Base-by-base conservation (phyloP, 2,329 filamentous ascomycete genomes). In the Phoma sp. region DNA sequence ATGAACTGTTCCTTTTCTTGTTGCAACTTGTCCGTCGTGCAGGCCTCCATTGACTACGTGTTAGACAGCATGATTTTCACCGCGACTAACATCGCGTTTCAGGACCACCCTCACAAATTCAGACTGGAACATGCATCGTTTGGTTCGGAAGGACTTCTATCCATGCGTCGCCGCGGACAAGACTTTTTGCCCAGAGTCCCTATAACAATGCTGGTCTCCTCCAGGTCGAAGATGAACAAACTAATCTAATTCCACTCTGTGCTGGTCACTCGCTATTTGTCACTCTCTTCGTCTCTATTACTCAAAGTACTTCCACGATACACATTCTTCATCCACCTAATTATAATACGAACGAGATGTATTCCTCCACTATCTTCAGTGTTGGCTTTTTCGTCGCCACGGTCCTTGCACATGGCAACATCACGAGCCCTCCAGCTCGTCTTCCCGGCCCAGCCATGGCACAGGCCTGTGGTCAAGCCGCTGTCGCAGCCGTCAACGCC, bases 401-500 rank as follows among this genome's bases (percentile, higher is more conserved):
- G 11, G 60, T 58, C 42, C 53, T 68, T 17, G 81, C 76, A 64
- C 83, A 86, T 68, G 83, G 83, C 61, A 80, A 80, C 67, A 79
- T 85, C 66, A 76, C 73, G 38, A 75, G 67, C 29, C 83, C 83
- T 12, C 68, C 73, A n/a, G 74, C 79, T 34, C 81, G 83, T 60
- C 75, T 78, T 59, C 78, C 81, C 7, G 83, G 83, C 36, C 34
- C 72, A 25, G 80, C 80, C 56, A 81, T 83, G 74, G 61, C 75
- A 43, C 64, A 76, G 17, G 78, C 78, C 53, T 86, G 83, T 63
- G 83, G 83, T 30, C 62, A 78, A 49, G 80, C 82, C 68, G 78
- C 83, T 57, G 78, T 78, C 64, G 74, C 77, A 73, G 81, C 81
- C 71, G 79, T 83, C 69, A 59, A 69, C 32, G 72, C 78, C 29